phyloP scores from a whole-genome alignment of 1,139 yeast genomes.

The Wickerhamomyces sp. region DNA sequence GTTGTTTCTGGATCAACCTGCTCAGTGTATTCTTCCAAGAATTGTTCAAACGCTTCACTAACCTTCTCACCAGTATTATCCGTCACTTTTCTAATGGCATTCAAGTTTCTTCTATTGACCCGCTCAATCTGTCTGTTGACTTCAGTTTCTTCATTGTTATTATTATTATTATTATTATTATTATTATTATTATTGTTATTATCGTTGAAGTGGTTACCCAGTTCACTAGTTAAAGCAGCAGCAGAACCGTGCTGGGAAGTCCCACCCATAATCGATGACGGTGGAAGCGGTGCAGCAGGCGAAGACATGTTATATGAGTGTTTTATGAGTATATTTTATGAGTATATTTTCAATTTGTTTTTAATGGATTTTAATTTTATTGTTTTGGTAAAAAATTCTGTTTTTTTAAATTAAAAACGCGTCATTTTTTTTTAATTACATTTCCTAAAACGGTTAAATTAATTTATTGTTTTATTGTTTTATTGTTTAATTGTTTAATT shows the following conservation, averaged over 20 bases:
- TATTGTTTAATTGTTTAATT: too few relatives aligned
- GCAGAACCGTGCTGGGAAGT: constrained; percentile 5
- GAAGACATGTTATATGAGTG: constrained; percentile 17
- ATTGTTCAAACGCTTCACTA: constrained; percentile 83
- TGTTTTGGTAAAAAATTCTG: too few relatives aligned
- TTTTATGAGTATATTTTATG: too few relatives aligned
- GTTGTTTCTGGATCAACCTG: constrained; percentile 29
- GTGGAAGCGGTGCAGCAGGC: constrained; percentile 18
- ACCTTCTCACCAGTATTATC: constrained; percentile 95
- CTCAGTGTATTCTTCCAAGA: constrained; percentile 57
- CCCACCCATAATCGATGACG: constrained; percentile 17
- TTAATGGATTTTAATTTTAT: too few relatives aligned
- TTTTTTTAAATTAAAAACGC: neutral
- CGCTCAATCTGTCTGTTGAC: constrained; percentile 13
- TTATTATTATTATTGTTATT: neutral
- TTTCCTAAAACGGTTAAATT: constrained; percentile 11
- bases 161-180: too few relatives aligned
- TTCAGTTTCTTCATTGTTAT: constrained; percentile 7
- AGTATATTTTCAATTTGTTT: too few relatives aligned
- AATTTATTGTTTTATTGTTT: too few relatives aligned
- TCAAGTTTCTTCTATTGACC: constrained; percentile 36
- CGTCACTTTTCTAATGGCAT: constrained; percentile 77
- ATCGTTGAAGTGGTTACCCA: constrained; percentile 9
- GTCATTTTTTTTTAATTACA: constrained; percentile 5
- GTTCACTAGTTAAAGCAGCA: constrained; percentile 20